Percentiles rank a stretch among this genome's conserved stretches.
phyloP scores from a whole-genome alignment of 805 yeast genomes.

The Cyberlindnera misumaiensis region DNA sequence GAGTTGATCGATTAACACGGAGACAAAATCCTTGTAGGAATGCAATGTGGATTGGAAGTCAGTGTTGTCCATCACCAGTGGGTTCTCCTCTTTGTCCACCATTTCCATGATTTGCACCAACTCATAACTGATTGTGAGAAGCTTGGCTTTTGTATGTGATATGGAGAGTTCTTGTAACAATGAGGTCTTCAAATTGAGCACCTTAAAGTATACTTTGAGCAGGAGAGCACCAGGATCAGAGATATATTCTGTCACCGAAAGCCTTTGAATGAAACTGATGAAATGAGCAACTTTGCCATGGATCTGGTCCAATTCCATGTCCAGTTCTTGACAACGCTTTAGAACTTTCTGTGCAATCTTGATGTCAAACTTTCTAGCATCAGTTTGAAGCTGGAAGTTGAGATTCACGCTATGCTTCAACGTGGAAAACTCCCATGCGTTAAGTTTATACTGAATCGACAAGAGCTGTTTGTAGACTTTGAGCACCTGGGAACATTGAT shows the following conservation, averaged over 20 bases:
- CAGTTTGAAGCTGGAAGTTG: conserved; percentile 16
- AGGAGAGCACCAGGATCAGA: conserved; percentile 20
- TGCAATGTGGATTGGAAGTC: conserved; percentile 36
- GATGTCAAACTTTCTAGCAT: conserved; percentile 38
- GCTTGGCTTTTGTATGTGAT: conserved; percentile 57
- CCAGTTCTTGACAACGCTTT: conserved; percentile 37
- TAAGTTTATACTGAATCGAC: conserved; percentile 21
- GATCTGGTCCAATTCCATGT: conserved; percentile 40
- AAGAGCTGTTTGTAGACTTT: conserved; percentile 23
- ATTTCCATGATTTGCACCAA: conserved; percentile 35
- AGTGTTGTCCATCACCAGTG: conserved; percentile 18
- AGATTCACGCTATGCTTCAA: conserved; percentile 23
- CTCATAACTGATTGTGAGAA: conserved; percentile 59
- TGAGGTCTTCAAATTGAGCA: conserved; percentile 42
- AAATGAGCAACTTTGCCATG: conserved; percentile 38
- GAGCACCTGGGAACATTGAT: conserved; percentile 22
- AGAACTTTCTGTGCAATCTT: conserved; percentile 50
- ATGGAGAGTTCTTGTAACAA: conserved; percentile 48
- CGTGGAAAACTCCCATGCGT: conserved; percentile 28
- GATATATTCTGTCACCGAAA: conserved; percentile 17
- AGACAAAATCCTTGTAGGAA: conserved; percentile 54
- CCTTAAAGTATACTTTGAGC: conserved; percentile 24
- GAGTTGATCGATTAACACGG: conserved; percentile 49
- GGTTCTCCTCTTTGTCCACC: conserved; percentile 17
- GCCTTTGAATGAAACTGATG: conserved; percentile 30